phyloP scores from a whole-genome alignment of 2,329 filamentous ascomycete species.

The Laburnicola sp. region DNA sequence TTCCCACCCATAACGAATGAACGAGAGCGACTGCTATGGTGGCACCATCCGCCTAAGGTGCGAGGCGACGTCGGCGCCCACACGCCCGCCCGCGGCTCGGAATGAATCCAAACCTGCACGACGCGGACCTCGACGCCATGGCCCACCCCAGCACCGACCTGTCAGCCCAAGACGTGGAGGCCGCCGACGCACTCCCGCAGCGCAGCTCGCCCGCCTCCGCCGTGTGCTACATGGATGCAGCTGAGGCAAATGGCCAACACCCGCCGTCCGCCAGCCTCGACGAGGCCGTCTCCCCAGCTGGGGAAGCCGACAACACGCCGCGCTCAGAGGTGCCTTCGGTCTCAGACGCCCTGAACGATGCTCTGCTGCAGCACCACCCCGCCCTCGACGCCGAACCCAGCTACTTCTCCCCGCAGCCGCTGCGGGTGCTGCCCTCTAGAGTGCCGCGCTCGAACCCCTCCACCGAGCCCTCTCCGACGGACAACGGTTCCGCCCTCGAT shows the following conservation, averaged over 20 bases:
- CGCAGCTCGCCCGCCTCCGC: constrained; percentile 28
- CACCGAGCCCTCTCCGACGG: constrained; percentile 35
- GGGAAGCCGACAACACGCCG: constrained; percentile 45
- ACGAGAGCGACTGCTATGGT: constrained; percentile 29
- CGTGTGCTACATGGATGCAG: constrained; percentile 30
- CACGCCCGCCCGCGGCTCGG: constrained; percentile 14
- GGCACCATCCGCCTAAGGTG: constrained; percentile 30
- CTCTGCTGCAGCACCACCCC: constrained; percentile 23
- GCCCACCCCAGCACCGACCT: constrained; percentile 29
- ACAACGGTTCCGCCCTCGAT: constrained; percentile 17
- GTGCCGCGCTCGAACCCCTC: constrained; percentile 38
- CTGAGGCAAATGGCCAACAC: constrained; percentile 17
- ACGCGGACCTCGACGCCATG: constrained; percentile 36
- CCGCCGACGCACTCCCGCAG: constrained; percentile 9
- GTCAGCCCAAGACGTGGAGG: constrained; percentile 24
- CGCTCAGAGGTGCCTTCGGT: constrained; percentile 46
- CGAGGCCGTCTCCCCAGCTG: constrained; percentile 9
- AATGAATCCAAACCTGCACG: constrained; percentile 19
- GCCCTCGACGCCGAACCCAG: constrained; percentile 34
- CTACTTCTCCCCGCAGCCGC: constrained; percentile 47
- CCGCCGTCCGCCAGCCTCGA: constrained; percentile 11
- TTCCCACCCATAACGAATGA: constrained; percentile 20
- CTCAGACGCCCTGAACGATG: constrained; percentile 27
- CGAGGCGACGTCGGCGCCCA: constrained; percentile 21
- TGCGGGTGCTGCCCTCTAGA: constrained; percentile 38